Conservation (phyloP, 2,329 filamentous ascomycete genomes). For the Fusarium humuli region DNA sequence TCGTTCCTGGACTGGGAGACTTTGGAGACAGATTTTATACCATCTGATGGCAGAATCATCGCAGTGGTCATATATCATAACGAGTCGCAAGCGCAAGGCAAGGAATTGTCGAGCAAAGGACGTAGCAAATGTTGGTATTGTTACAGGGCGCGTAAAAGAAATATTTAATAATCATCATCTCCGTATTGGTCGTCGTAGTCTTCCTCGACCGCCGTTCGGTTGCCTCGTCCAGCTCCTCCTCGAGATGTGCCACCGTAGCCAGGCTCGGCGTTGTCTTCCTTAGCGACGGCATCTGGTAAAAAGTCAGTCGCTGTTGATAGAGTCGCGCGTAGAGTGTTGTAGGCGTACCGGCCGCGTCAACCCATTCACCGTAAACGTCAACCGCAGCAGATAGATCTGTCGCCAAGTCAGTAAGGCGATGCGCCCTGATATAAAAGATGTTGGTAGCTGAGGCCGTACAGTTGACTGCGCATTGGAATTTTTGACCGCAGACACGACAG, state of each 20-base stretch:
- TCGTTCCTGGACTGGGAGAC: constrained; percentile 91
- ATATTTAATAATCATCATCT: constrained; percentile 63
- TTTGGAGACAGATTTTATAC: constrained; percentile 98
- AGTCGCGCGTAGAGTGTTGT: not conserved
- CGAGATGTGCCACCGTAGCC: constrained; percentile 47
- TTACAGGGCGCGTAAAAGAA: constrained; percentile 36
- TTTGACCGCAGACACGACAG: constrained; percentile 94
- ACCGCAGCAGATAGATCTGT: constrained; percentile 88
- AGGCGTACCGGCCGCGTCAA: constrained; percentile 78
- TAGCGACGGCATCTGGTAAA: constrained; percentile 61
- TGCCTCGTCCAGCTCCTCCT: constrained; percentile 42
- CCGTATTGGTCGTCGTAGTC: constrained; percentile 67
- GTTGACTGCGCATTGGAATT: constrained; percentile 92
- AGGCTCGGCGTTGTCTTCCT: constrained; percentile 54
- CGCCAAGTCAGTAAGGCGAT: constrained; percentile 29
- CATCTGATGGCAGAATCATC: constrained; percentile 63
- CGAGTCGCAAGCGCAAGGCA: constrained; percentile 23
- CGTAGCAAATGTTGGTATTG: constrained; percentile 38
- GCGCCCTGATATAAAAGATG: constrained; percentile 16
- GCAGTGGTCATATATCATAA: constrained; percentile 23
- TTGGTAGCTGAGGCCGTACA: constrained; percentile 65
- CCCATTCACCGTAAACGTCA: constrained; percentile 98
- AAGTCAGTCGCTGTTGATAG: constrained; percentile 23
- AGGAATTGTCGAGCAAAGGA: constrained; percentile 23
- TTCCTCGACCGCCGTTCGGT: constrained; percentile 51